A percentile compares a stretch with the other conserved stretches of the same genome.
These are phyloP conservation scores for Diaporthe vexans DNA, from an alignment of 2,329 filamentous ascomycete genomes.

Conservation along the genomic window DNA sequence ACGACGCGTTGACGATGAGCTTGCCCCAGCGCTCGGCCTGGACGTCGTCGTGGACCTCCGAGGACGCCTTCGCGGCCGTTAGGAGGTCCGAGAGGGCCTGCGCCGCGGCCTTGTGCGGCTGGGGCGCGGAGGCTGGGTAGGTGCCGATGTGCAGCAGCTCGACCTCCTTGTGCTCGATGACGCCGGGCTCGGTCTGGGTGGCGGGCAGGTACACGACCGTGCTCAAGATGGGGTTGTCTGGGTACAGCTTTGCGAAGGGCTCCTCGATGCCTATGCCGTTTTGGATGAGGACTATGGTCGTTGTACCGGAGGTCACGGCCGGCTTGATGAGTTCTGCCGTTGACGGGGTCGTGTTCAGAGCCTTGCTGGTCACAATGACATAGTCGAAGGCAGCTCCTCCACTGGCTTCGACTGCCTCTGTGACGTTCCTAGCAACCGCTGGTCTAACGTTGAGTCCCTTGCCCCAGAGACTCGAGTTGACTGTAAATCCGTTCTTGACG, in stretches of 20 bases:
- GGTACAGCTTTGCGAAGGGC: constrained; percentile 75
- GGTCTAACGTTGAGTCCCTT: constrained; percentile 47
- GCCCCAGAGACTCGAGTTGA: constrained; percentile 51
- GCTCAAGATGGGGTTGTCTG: constrained; percentile 71
- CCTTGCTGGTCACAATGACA: constrained; percentile 79
- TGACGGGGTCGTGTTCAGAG: constrained; percentile 73
- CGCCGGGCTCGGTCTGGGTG: constrained; percentile 68
- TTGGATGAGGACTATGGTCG: constrained; percentile 75
- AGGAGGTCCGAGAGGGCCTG: constrained; percentile 56
- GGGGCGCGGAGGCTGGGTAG: constrained; percentile 35
- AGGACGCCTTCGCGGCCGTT: constrained; percentile 66
- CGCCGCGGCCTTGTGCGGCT: constrained; percentile 32
- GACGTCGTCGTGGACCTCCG: constrained; percentile 76
- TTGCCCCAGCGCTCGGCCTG: constrained; percentile 83
- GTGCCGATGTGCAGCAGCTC: constrained; percentile 36
- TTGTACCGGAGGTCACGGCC: constrained; percentile 65
- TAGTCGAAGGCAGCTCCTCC: constrained; percentile 62
- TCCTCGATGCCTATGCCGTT: constrained; percentile 80
- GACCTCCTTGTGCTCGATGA: constrained; percentile 34
- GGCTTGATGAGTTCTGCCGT: constrained; percentile 74
- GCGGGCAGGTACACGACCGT: constrained; percentile 79
- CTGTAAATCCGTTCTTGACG: constrained; percentile 47
- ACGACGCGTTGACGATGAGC: constrained; percentile 81
- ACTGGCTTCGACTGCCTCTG: constrained; percentile 48
- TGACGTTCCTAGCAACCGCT: constrained; percentile 45